These are phyloP conservation scores for Pythium dissimile DNA, from an alignment of 352 stramenopile genomes.

Conservation along the genomic window DNA sequence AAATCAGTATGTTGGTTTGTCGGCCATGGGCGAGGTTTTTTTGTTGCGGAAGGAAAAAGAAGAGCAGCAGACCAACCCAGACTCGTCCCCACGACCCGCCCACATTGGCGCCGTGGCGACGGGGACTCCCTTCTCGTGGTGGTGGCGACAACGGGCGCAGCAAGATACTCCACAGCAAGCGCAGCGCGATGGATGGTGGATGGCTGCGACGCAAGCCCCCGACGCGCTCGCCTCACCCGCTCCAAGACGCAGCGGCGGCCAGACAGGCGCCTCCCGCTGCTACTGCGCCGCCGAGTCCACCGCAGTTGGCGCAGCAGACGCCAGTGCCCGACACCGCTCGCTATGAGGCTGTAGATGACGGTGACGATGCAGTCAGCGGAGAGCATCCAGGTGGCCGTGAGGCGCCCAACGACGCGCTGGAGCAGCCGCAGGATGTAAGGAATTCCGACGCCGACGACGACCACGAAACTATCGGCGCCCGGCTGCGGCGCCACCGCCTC, in stretches of 20 bases:
- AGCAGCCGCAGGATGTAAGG: not conserved
- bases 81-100: too few relatives aligned
- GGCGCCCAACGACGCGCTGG: not conserved
- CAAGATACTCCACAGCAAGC: not conserved
- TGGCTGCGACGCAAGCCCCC: constrained; percentile 1
- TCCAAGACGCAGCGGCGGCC: too few relatives aligned
- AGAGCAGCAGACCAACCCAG: not conserved
- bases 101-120: too few relatives aligned
- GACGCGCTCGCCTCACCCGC: too few relatives aligned
- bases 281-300: too few relatives aligned
- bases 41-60: not conserved
- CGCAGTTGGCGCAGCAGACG: too few relatives aligned
- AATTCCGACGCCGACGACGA: not conserved
- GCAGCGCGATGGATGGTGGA: not conserved
- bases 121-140: too few relatives aligned
- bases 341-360: too few relatives aligned
- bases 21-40: not conserved
- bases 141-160: too few relatives aligned
- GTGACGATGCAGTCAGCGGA: too few relatives aligned
- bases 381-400: not conserved
- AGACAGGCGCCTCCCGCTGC: too few relatives aligned
- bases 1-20: not conserved
- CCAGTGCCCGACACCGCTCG: too few relatives aligned
- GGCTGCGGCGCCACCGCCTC: constrained; percentile 11
- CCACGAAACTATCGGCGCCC: not conserved